Evolutionary conservation across 1,284 basidiomycete species (phyloP).

Genomic region (Xerocomus nothofagi): DNA sequence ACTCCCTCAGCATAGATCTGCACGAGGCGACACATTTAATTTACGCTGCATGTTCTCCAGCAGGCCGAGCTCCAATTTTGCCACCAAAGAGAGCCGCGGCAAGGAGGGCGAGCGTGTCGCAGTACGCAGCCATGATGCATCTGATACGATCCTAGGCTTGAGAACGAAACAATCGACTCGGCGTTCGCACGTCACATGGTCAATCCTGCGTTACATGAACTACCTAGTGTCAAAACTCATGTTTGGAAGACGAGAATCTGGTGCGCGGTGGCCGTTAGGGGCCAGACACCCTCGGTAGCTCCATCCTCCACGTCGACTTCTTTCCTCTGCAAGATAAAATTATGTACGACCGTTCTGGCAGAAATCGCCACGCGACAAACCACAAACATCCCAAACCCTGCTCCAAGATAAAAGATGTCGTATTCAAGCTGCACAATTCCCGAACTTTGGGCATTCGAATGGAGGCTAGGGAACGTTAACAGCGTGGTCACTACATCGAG

Average conservation of each 20-base stretch:
- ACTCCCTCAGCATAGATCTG: neutral
- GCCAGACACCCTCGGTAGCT: conserved; percentile 30
- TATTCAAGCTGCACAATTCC: conserved; percentile 24
- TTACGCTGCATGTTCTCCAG: conserved; percentile 15
- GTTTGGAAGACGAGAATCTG: conserved; percentile 33
- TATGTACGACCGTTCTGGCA: conserved; percentile 27
- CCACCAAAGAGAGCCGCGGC: neutral
- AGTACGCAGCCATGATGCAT: neutral
- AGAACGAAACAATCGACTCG: too few relatives aligned
- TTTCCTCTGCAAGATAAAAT: conserved; percentile 32
- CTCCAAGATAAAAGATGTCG: conserved; percentile 34
- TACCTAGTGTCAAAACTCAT: conserved; percentile 6
- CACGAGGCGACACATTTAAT: conserved; percentile 9
- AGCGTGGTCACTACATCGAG: conserved; percentile 28
- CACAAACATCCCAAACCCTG: conserved; percentile 29
- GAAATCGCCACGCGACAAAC: conserved; percentile 22
- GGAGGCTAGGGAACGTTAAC: conserved; percentile 27
- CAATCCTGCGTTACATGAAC: neutral
- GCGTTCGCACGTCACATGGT: neutral
- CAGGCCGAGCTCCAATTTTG: conserved; percentile 4
- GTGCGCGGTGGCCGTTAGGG: conserved; percentile 28
- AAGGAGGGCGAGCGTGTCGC: conserved; percentile 4
- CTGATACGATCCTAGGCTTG: too few relatives aligned
- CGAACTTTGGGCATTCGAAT: conserved; percentile 8
- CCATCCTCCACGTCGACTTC: conserved; percentile 32